Conservation (phyloP, 2,329 filamentous ascomycete genomes). For the Colletotrichum orchidophilum region DNA sequence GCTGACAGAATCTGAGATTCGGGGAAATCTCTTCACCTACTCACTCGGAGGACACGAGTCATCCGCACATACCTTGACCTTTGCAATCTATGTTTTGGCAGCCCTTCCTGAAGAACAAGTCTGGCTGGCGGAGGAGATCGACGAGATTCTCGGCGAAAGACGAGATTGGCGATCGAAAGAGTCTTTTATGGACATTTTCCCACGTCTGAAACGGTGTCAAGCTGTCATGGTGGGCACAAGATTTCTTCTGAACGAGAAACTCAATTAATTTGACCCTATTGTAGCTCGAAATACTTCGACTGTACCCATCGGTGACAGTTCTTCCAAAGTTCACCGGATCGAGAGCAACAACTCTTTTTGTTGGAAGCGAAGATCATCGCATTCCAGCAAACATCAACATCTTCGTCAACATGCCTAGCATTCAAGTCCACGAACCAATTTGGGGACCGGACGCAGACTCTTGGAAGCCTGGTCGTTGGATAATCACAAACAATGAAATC, state of each 20-base stretch:
- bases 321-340: background rate
- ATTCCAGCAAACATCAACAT: background rate
- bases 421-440: background rate
- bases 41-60: background rate
- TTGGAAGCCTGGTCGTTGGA: background rate
- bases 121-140: background rate
- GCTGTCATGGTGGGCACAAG: background rate
- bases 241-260: too few species aligned
- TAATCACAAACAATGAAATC: background rate
- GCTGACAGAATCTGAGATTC: background rate
- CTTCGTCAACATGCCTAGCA: background rate
- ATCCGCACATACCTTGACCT: background rate
- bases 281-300: background rate
- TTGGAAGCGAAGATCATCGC: background rate
- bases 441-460: background rate
- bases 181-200: background rate
- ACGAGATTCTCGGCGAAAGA: background rate
- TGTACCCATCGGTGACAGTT: background rate
- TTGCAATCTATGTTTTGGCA: background rate
- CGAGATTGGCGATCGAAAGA: background rate
- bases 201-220: background rate
- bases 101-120: background rate
- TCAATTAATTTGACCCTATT: background rate
- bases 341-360: background rate
- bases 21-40: background rate